Conservation (phyloP, 2,329 filamentous ascomycete genomes). For the Bipolaris sorokiniana region DNA sequence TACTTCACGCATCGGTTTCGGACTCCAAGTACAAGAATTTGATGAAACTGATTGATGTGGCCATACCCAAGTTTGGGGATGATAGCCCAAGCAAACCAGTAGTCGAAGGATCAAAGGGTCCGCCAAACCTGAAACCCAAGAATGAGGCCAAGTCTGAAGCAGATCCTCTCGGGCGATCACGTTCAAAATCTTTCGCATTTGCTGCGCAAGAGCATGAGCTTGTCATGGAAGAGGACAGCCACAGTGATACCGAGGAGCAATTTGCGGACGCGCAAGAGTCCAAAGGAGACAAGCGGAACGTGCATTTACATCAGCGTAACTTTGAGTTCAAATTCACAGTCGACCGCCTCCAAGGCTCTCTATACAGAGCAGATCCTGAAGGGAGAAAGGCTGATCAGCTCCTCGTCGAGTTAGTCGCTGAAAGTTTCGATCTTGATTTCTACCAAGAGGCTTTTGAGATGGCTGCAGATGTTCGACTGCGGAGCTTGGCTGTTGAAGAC, state of each 20-base stretch:
- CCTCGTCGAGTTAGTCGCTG: conserved; percentile 87
- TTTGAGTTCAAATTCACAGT: conserved; percentile 98
- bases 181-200: conserved; percentile 77
- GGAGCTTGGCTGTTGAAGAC: conserved; percentile 87
- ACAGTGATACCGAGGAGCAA: conserved; percentile 66
- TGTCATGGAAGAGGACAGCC: conserved; percentile 74
- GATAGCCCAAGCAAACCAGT: conserved; percentile 49
- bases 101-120: conserved; percentile 42
- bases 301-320: conserved; percentile 80
- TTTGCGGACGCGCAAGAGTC: conserved; percentile 72
- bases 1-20: conserved; percentile 89
- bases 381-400: conserved; percentile 77
- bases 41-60: conserved; percentile 95
- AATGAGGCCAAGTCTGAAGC: conserved; percentile 36
- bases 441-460: conserved; percentile 91
- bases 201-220: conserved; percentile 75
- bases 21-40: conserved; percentile 96
- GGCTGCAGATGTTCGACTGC: conserved; percentile 87
- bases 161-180: conserved; percentile 57
- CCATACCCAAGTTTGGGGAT: conserved; percentile 80
- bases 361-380: conserved; percentile 85
- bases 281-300: conserved; percentile 51
- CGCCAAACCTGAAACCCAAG: conserved; percentile 47
- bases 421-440: conserved; percentile 85
- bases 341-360: conserved; percentile 88